A percentile compares a stretch with the other conserved stretches of the same genome.
Conservation (phyloP, 257 asterid genomes). For the Solanum paucissectum region DNA sequence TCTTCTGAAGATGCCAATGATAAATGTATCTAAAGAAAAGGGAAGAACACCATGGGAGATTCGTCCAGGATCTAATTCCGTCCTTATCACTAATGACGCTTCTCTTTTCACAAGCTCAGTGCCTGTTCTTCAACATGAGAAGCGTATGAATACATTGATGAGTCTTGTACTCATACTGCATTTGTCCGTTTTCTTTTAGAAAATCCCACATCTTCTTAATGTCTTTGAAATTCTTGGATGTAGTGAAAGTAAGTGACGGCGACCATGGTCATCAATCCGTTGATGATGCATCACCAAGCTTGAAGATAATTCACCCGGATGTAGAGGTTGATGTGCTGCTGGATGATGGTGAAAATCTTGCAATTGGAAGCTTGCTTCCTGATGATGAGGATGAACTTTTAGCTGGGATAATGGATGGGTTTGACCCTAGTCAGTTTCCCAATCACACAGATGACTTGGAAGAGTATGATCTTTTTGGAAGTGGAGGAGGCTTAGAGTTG, state of each 20-base stretch:
- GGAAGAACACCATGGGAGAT: constrained; percentile 27
- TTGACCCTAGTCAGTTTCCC: constrained; percentile 27
- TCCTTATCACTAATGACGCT: constrained; percentile 29
- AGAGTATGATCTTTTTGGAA: constrained; percentile 59
- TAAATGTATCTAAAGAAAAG: constrained; percentile 21
- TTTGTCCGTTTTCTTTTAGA: neutral
- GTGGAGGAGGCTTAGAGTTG: constrained; percentile 64
- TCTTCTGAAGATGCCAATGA: constrained; percentile 5
- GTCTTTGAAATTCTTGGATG: neutral
- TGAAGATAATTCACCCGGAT: constrained; percentile 18
- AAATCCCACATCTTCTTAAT: neutral
- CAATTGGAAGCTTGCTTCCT: constrained; percentile 45
- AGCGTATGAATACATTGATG: constrained; percentile 22
- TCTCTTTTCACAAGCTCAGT: constrained; percentile 49
- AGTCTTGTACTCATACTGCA: neutral
- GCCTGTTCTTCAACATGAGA: constrained; percentile 41
- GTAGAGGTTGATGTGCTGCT: constrained; percentile 16
- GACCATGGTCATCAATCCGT: constrained; percentile 11
- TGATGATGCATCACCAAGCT: constrained; percentile 19
- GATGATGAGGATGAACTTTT: constrained; percentile 65
- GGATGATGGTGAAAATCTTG: constrained; percentile 20
- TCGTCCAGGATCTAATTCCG: constrained; percentile 17
- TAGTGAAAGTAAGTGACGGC: constrained; percentile 22
- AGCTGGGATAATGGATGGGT: constrained; percentile 40
- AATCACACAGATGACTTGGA: constrained; percentile 34